A percentile compares a stretch with the other conserved stretches of the same genome.
phyloP scores from a whole-genome alignment of 192 early-diverging fungal genomes.

The Backusella westeae region DNA sequence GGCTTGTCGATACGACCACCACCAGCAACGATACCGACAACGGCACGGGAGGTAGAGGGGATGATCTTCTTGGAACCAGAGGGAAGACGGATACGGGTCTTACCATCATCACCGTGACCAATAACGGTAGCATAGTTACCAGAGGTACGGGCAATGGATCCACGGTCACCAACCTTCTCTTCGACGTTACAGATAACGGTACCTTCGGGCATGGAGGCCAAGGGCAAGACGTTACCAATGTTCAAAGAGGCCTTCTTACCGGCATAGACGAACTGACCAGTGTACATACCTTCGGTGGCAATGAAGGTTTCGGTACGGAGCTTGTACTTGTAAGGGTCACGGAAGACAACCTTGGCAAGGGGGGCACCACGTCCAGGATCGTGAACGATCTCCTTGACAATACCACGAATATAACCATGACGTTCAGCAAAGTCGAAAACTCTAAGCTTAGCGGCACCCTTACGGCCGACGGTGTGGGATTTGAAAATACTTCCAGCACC shows the following conservation, averaged over 20 bases:
- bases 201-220: too few species aligned
- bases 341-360: slow-evolving; percentile 73
- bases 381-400: slow-evolving; percentile 99
- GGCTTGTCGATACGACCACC: slow-evolving; percentile 99
- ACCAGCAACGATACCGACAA: slow-evolving; percentile 97
- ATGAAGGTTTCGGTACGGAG: slow-evolving; percentile 89
- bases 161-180: slow-evolving; percentile 96
- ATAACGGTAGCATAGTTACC: slow-evolving; percentile 99
- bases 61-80: slow-evolving; percentile 98
- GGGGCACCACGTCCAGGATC: slow-evolving; percentile 97
- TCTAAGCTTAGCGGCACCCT: slow-evolving; percentile 95
- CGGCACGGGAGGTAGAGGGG: slow-evolving; percentile 87
- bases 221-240: slow-evolving; percentile 96
- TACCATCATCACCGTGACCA: slow-evolving; percentile 97
- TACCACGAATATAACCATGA: slow-evolving; percentile 95
- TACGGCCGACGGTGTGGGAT: slow-evolving; percentile 88
- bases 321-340: slow-evolving; percentile 60
- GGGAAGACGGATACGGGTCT: slow-evolving; percentile 97
- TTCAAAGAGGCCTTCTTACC: slow-evolving; percentile 94
- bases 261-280: slow-evolving; percentile 98
- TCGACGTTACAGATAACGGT: too few species aligned
- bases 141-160: slow-evolving; percentile 90
- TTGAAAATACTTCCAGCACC: slow-evolving; percentile 96
- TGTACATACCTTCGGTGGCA: slow-evolving; percentile 98
- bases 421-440: slow-evolving; percentile 94